These are phyloP conservation scores for Microbotryum scabiosae DNA, from an alignment of 1,284 basidiomycete genomes.

Conservation along the genomic window DNA sequence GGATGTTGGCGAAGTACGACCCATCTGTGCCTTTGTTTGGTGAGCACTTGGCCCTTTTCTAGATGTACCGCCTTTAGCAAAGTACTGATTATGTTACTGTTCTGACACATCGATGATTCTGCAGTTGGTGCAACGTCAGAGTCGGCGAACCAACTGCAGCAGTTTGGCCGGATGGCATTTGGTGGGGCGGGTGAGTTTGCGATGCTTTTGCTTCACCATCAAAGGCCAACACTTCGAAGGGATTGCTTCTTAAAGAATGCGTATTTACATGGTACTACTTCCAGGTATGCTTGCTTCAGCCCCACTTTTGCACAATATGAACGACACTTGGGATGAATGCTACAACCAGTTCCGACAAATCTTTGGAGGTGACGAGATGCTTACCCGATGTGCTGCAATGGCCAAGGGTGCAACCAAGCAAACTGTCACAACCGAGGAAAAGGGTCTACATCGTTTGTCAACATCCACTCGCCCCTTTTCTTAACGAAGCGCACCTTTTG, in stretches of 20 bases:
- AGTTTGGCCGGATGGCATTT: conserved; percentile 32
- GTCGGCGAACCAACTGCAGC: conserved; percentile 25
- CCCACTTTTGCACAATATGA: conserved; percentile 21
- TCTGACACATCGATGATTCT: no score
- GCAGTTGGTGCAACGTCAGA: conserved; percentile 31
- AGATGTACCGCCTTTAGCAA: neutral
- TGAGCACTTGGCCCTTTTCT: conserved; percentile 2
- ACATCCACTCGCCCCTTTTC: neutral
- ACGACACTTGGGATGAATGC: conserved; percentile 20
- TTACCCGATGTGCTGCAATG: conserved; percentile 30
- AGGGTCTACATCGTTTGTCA: conserved; percentile 26
- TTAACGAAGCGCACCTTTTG: neutral
- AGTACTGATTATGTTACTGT: neutral
- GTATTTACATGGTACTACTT: neutral
- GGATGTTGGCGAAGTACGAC: conserved; percentile 32
- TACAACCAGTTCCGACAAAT: conserved; percentile 11
- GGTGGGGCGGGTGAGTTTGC: conserved; percentile 13
- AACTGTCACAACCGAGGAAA: conserved; percentile 21
- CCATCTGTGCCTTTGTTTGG: conserved; percentile 23
- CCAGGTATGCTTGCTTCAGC: conserved; percentile 28
- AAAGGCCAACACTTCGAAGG: no score
- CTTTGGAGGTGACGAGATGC: conserved; percentile 33
- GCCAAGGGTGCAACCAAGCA: conserved; percentile 16
- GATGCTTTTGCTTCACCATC: neutral
- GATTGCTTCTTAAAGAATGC: no score